Evolutionary conservation across 2,329 filamentous ascomycete species (phyloP).

Genomic region (Fusarium scirpi): DNA sequence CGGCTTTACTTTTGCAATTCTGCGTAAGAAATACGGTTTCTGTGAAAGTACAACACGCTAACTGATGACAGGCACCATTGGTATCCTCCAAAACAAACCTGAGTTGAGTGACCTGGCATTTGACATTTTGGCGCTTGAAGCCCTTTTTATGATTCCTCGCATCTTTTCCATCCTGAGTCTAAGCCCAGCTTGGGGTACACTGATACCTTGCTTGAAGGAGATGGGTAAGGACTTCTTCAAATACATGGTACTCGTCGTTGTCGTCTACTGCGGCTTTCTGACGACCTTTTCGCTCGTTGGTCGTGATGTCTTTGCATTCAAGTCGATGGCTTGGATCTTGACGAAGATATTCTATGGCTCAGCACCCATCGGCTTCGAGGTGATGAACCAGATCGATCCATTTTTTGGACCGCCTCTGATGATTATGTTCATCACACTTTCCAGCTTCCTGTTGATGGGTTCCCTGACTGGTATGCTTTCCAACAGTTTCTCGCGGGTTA

Average conservation of each 20-base stretch:
- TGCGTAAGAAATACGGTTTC: conserved; percentile 66
- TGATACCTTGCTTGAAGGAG: conserved; percentile 91
- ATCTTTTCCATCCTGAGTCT: conserved; percentile 89
- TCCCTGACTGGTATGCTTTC: conserved; percentile 82
- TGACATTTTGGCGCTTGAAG: conserved; percentile 89
- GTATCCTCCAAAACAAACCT: conserved; percentile 63
- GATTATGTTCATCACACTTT: conserved; percentile 81
- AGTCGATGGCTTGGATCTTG: conserved; percentile 79
- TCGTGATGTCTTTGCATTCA: conserved; percentile 73
- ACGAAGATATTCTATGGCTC: conserved; percentile 86
- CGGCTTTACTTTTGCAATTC: conserved; percentile 75
- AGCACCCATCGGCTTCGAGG: conserved; percentile 78
- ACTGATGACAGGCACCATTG: conserved; percentile 49
- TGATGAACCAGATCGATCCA: conserved; percentile 70
- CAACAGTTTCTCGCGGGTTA: conserved; percentile 77
- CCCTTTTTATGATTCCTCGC: conserved; percentile 88
- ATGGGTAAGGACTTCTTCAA: conserved; percentile 95
- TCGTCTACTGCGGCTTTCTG: conserved; percentile 88
- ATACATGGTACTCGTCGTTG: conserved; percentile 82
- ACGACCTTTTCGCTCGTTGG: conserved; percentile 86
- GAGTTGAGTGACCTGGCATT: conserved; percentile 82
- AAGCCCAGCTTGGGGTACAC: conserved; percentile 89
- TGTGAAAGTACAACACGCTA: neutral
- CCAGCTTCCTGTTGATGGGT: conserved; percentile 82
- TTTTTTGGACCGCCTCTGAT: conserved; percentile 71